Evolutionary conservation across 2,329 filamentous ascomycete species (phyloP).

Genomic region (Colletotrichum spaethianum): DNA sequence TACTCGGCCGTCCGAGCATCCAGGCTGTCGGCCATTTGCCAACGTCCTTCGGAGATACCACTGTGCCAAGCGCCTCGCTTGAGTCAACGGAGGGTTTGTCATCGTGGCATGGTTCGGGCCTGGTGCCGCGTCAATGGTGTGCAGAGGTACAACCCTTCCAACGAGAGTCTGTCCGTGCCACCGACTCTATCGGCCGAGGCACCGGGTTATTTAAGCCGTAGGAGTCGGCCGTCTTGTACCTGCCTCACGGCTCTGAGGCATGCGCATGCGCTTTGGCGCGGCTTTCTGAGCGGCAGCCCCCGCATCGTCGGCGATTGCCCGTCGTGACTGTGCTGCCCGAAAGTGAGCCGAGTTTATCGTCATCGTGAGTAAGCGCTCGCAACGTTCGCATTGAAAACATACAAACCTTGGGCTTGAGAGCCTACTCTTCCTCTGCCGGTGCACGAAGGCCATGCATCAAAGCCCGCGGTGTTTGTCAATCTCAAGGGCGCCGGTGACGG

Average conservation of each 20-base stretch:
- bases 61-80: slow-evolving; percentile 5
- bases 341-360: not conserved
- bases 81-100: slow-evolving; percentile 18
- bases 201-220: not conserved
- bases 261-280: not conserved
- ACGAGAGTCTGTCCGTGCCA: not conserved
- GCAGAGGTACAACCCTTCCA: slow-evolving; percentile 15
- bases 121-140: not conserved
- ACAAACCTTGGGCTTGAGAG: not conserved
- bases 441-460: not conserved
- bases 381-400: too few species aligned
- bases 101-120: slow-evolving; percentile 17
- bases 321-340: not conserved
- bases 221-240: slow-evolving; percentile 9
- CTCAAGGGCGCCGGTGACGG: slow-evolving; percentile 21
- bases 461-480: slow-evolving; percentile 34
- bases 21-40: slow-evolving; percentile 16
- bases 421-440: not conserved
- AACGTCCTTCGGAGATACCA: slow-evolving; percentile 30
- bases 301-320: not conserved
- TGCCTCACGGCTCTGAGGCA: slow-evolving; percentile 5
- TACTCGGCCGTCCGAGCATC: slow-evolving; percentile 38
- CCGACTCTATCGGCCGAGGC: not conserved
- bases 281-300: not conserved
- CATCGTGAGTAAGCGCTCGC: not conserved